Evolutionary conservation across 1,284 basidiomycete species (phyloP).

Genomic region (Ustilago curta): DNA sequence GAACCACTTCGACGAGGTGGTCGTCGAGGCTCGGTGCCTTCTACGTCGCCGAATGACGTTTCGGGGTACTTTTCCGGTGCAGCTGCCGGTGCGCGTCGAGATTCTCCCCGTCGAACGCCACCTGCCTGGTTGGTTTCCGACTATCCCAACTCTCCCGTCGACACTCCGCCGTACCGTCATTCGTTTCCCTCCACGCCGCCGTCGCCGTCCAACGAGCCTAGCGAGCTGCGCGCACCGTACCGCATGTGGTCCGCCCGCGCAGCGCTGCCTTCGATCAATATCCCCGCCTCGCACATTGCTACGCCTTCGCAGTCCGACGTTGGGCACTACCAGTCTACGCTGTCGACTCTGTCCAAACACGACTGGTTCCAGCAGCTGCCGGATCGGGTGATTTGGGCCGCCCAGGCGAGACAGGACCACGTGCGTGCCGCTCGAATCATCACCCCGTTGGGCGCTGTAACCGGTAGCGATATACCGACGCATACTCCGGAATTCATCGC

Average conservation of each 20-base stretch:
- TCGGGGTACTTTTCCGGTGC: no score
- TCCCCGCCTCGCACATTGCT: background rate
- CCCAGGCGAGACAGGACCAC: background rate
- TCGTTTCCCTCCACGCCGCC: no score
- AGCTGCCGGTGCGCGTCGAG: no score
- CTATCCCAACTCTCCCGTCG: no score
- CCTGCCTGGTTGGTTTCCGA: no score
- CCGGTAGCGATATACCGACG: background rate
- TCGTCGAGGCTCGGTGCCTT: no score
- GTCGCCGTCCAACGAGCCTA: background rate
- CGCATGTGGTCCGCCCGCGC: conserved; percentile 9
- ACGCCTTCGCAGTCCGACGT: background rate
- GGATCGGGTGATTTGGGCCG: conserved; percentile 6
- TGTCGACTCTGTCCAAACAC: background rate
- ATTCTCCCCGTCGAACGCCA: no score
- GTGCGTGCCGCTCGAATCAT: background rate
- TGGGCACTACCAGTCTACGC: background rate
- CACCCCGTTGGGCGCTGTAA: conserved; percentile 5
- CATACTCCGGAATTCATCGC: background rate
- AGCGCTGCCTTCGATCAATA: conserved; percentile 9
- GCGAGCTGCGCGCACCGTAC: conserved; percentile 7
- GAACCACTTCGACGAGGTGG: no score
- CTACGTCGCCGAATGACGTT: no score
- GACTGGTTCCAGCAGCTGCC: conserved; percentile 3
- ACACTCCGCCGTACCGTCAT: no score